These are phyloP conservation scores for Fusarium burgessii DNA, from an alignment of 2,329 filamentous ascomycete genomes.

Conservation along the genomic window DNA sequence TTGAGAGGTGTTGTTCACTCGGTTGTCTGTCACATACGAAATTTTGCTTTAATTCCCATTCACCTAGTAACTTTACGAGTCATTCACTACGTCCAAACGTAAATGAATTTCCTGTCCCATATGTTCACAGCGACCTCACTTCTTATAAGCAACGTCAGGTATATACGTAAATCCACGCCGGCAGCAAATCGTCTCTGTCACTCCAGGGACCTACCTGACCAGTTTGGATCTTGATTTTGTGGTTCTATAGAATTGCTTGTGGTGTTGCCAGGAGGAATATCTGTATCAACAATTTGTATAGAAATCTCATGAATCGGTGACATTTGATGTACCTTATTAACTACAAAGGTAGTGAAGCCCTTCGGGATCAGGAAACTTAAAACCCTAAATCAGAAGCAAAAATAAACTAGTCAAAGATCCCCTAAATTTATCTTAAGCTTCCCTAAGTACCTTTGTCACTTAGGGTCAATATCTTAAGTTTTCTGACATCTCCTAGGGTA, in stretches of 20 bases:
- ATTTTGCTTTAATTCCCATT: background rate
- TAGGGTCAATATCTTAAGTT: too few relatives aligned
- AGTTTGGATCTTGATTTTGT: background rate
- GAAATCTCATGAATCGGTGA: background rate
- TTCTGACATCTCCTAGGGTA: background rate
- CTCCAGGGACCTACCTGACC: background rate
- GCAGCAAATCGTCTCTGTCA: background rate
- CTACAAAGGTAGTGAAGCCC: too few relatives aligned
- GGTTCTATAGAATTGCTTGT: background rate
- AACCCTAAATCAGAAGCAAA: too few relatives aligned
- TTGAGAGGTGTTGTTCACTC: background rate
- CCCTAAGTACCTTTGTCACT: too few relatives aligned
- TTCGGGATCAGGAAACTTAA: too few relatives aligned
- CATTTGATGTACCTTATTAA: background rate
- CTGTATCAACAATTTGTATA: background rate
- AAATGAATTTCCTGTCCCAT: conserved; percentile 1
- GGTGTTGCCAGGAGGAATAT: background rate
- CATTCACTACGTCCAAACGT: background rate
- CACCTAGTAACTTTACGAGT: background rate
- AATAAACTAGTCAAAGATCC: too few relatives aligned
- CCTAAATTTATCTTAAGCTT: too few relatives aligned
- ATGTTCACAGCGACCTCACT: conserved; percentile 11
- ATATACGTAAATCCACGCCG: conserved; percentile 14
- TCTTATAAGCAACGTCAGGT: background rate
- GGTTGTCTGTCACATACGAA: background rate